Conservation (phyloP, 768 basidiomycete genomes). For the Gautieria morchelliformis region DNA sequence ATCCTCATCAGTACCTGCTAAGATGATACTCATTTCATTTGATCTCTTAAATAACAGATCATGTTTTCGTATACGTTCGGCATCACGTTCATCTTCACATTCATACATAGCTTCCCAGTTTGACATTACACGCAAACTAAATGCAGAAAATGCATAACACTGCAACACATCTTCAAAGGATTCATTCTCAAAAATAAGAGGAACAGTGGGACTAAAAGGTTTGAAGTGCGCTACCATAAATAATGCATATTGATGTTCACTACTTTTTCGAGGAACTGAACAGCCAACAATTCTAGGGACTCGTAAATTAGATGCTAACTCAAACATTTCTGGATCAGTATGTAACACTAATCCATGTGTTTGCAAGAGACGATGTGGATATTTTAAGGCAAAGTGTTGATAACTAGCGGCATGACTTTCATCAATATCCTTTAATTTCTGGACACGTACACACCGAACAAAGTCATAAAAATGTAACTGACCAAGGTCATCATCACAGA, state of each 20-base stretch:
- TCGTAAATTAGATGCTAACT: neutral
- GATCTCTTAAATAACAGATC: no score
- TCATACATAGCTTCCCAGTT: constrained; percentile 28
- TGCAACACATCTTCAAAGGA: neutral
- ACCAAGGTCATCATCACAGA: neutral
- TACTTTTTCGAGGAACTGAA: neutral
- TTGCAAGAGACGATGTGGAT: neutral
- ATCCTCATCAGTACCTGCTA: no score
- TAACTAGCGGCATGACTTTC: no score
- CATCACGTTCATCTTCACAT: constrained; percentile 26
- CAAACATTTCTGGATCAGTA: neutral
- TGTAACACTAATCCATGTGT: neutral
- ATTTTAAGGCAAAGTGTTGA: neutral
- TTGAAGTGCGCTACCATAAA: neutral
- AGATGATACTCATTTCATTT: no score
- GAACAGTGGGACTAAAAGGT: neutral
- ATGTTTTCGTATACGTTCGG: constrained; percentile 12
- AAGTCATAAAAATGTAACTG: constrained; percentile 6
- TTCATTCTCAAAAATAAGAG: neutral
- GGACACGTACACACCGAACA: neutral
- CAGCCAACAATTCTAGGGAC: neutral
- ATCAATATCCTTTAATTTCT: neutral
- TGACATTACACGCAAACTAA: no score
- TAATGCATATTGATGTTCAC: neutral
- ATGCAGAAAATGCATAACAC: no score